Evolutionary conservation across 305 asterid species (phyloP), one percentile per base, ranked within the genome.

Genomic region (Vinca major): DNA sequence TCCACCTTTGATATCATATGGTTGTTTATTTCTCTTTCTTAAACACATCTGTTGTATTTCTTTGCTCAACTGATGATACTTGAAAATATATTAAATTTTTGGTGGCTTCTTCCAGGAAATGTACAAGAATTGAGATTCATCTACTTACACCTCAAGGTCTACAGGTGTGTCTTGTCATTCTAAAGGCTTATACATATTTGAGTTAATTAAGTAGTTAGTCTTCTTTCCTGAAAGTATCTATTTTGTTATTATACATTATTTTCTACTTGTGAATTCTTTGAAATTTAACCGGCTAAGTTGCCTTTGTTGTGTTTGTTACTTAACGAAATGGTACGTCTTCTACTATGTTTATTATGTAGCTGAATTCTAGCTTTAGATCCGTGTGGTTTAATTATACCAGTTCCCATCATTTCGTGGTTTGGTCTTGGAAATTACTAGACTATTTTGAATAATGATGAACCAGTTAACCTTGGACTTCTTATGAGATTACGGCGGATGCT

Each of bases 101-200:
- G 2, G 26, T 12, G 37, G 2, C 9, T 50, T 14, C 16, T 36
- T 61, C 45, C 74, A 91, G 97, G 91, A 91, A 91, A 89, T 91
- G 97, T 80, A 89, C 96, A 50, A 85, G 97, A 50, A 88, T 91
- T 62, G 97, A 91, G 89, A 87, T 91, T 73, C 97, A 91, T 82
- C 75, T 85, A 69, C 88, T 91, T 73, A 74, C 97, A 50, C 85
- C 91, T 67, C 97, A 91, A 84, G 96, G 97, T 58, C 85, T 91
- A 79, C 97, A 91, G 97, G 97, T 91, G 70, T 40, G 13, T 1
- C 53, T 45, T 69, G 37, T 47, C n/a, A 45, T 66, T 69, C 21
- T 74, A 19, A 48, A 54, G 19, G 44, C 5, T 73, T 19, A 7
- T 58, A 71, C 21, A 57, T 63, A 13, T 69, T 36, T 62, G 48